A percentile compares a stretch with the other conserved stretches of the same genome.
Conservation (phyloP, 805 yeast species). For the Diddensiella caesifluorescens region DNA sequence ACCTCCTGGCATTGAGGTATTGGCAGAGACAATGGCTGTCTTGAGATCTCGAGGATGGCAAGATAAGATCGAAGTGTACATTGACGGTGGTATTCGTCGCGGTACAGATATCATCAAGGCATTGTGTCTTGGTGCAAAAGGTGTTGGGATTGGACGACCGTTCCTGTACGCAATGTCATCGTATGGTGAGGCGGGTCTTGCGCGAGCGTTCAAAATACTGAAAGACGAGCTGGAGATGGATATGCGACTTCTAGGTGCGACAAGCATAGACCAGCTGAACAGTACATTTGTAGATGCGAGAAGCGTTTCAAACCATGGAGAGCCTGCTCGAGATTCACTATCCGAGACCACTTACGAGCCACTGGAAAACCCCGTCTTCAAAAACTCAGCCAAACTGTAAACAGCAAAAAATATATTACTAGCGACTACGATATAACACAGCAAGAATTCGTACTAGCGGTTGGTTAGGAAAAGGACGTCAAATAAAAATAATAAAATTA, state of each 20-base stretch:
- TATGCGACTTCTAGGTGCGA: conserved; percentile 76
- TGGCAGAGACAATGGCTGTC: conserved; percentile 68
- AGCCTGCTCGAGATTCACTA: conserved; percentile 51
- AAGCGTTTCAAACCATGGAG: conserved; percentile 36
- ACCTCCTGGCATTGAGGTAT: conserved; percentile 63
- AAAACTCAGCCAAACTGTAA: conserved; percentile 26
- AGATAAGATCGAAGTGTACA: conserved; percentile 53
- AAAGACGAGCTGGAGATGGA: conserved; percentile 68
- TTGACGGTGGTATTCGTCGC: conserved; percentile 76
- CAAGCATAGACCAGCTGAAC: conserved; percentile 52
- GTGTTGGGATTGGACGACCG: conserved; percentile 72
- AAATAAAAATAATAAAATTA: conserved; percentile 13
- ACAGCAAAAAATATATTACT: conserved; percentile 2
- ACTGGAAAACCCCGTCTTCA: conserved; percentile 49
- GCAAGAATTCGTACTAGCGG: conserved; percentile 62
- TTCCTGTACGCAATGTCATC: conserved; percentile 73
- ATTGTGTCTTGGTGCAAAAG: conserved; percentile 68
- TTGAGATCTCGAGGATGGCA: conserved; percentile 33
- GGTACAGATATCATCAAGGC: conserved; percentile 78
- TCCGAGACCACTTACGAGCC: conserved; percentile 53
- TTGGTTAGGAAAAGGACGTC: conserved; percentile 11
- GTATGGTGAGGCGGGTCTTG: conserved; percentile 72
- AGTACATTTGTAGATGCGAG: conserved; percentile 56
- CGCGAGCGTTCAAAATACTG: conserved; percentile 57
- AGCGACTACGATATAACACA: conserved; percentile 57